phyloP scores from a whole-genome alignment of 441 rosid species.

The Biscutella laevigata region DNA sequence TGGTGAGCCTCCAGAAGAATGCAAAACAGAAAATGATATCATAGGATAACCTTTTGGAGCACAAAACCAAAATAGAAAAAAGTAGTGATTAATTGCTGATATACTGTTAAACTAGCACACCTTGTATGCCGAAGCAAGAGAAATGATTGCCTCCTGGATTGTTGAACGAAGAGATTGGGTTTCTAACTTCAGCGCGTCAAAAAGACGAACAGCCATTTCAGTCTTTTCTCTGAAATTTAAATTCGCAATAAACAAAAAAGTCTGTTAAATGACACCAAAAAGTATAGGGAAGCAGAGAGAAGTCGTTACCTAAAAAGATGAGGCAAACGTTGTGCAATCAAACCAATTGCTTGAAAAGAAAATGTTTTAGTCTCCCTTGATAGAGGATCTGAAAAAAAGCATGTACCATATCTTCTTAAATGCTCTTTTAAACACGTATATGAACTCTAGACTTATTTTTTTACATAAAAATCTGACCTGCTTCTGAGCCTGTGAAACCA shows the following conservation, averaged over 20 bases:
- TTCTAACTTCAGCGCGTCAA: conserved; percentile 77
- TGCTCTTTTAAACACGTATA: not conserved
- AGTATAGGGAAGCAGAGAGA: conserved; percentile 11
- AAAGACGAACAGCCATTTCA: conserved; percentile 89
- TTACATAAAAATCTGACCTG: conserved; percentile 39
- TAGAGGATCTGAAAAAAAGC: conserved; percentile 46
- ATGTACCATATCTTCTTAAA: conserved; percentile 22
- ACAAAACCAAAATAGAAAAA: not conserved
- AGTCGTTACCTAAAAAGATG: conserved; percentile 71
- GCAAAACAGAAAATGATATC: not conserved
- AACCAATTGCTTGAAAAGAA: conserved; percentile 90
- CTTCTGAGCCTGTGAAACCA: conserved; percentile 54
- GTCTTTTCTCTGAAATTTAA: conserved; percentile 62
- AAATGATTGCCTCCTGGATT: conserved; percentile 76
- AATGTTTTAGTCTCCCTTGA: conserved; percentile 69
- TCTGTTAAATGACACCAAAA: conserved; percentile 12
- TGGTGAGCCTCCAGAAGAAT: conserved; percentile 11
- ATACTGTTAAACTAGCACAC: conserved; percentile 31
- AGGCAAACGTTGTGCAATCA: conserved; percentile 84
- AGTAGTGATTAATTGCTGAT: not conserved
- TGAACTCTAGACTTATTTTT: not conserved
- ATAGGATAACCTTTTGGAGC: conserved; percentile 8
- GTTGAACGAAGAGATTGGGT: conserved; percentile 59
- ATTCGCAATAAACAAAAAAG: conserved; percentile 8
- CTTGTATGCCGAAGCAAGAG: conserved; percentile 86